phyloP scores from a whole-genome alignment of 331 rosid genomes.

The Acacia pycnantha region DNA sequence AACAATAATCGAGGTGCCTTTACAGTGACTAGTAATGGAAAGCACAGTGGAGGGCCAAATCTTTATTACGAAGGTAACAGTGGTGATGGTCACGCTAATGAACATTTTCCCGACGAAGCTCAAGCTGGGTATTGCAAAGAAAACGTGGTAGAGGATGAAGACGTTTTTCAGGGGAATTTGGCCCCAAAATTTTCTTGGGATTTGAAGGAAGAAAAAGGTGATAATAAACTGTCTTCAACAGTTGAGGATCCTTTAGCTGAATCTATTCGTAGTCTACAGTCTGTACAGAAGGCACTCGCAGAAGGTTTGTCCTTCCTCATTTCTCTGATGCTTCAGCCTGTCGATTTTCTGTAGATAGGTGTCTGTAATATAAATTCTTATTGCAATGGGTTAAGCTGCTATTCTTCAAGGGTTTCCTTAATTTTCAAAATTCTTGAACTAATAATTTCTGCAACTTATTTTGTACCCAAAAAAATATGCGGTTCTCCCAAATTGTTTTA shows the following conservation, averaged over 20 bases:
- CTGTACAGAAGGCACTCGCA: slow-evolving; percentile 75
- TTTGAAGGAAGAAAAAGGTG: slow-evolving; percentile 51
- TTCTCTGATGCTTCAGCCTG: slow-evolving; percentile 22
- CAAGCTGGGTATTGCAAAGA: slow-evolving; percentile 53
- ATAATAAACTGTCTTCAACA: slow-evolving; percentile 41
- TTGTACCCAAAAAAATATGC: neutral
- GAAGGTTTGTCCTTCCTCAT: slow-evolving; percentile 55
- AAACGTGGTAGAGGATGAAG: slow-evolving; percentile 37
- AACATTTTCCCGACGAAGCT: slow-evolving; percentile 52
- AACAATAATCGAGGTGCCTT: slow-evolving; percentile 49
- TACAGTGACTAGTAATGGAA: slow-evolving; percentile 57
- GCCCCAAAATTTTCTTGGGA: slow-evolving; percentile 52
- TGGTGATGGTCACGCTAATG: slow-evolving; percentile 55
- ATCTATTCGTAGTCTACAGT: slow-evolving; percentile 64
- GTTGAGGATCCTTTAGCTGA: slow-evolving; percentile 65
- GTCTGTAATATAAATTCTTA: neutral
- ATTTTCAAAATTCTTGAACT: slow-evolving; percentile 16
- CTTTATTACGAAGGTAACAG: slow-evolving; percentile 53
- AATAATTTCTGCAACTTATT: neutral
- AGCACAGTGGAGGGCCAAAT: slow-evolving; percentile 50
- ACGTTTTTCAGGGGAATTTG: slow-evolving; percentile 45
- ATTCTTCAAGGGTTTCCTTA: neutral
- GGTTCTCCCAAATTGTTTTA: neutral
- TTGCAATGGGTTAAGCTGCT: neutral
- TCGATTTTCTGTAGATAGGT: slow-evolving; percentile 19